Evolutionary conservation across 2,329 filamentous ascomycete species (phyloP), one percentile per base, ranked within the genome.

Genomic region (Neonectria sp.): DNA sequence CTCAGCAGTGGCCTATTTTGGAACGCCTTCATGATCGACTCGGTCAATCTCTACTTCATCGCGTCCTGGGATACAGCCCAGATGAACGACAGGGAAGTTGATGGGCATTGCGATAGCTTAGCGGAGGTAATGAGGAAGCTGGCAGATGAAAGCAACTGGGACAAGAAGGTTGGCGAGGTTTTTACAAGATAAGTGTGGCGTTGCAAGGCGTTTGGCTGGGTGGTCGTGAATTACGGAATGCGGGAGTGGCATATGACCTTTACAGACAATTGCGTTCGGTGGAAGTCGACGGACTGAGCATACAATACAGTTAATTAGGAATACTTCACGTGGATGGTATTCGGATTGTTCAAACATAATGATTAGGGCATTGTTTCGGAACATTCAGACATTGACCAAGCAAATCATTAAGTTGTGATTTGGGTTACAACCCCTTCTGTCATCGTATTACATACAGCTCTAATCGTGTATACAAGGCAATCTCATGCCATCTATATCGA

Each of bases 61-160:
- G 80, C 78, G 5, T 80, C 80, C 1, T 82, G 81, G 81, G 81
- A 82, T 49, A 82, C 81, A n/a, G 79, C 81, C 2, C 81, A 82
- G 71, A 72, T 82, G 76, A 80, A 77, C 31, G 73, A 73, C 3
- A 64, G 55, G 11, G 76, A 82, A 52, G 70, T 82, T 0, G 77
- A 82, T 25, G 67, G 45, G 1, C 68, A 77, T 59, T 81, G 79
- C 21, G 76, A 80, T 9, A 31, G 24, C 1, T 67, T 82, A 56
- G 75, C 76, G 4, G 73, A 76, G 17, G 73, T 79, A 1, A 72
- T 81, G 76, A 70, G 79, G 52, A 71, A 65, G 29, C 46, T 82
- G 7, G 73, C 69, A 0, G 68, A 72, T 24, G 66, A 75, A 51
- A 45, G 40, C 0, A 80, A 79, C 58, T 78, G 77, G 79, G 45